Evolutionary conservation across 768 basidiomycete species (phyloP).

Genomic region (Fomitopsis pulvina): DNA sequence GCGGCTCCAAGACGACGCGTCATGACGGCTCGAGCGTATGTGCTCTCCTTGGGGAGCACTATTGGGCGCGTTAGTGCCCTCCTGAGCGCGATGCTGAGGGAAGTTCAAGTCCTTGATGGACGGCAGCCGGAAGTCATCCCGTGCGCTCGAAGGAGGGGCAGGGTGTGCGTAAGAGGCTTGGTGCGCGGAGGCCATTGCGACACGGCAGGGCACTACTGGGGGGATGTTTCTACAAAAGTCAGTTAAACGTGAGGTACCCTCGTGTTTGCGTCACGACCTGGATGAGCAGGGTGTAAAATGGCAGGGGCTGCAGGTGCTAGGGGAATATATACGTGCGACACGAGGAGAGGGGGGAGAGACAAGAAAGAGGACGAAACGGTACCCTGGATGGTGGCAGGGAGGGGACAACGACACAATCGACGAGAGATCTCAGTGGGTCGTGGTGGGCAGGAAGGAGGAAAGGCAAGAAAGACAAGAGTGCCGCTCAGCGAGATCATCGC

Average conservation of each 20-base stretch:
- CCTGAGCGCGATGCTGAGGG: slow-evolving; percentile 28
- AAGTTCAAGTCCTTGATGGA: slow-evolving; percentile 74
- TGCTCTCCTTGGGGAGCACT: slow-evolving; percentile 16
- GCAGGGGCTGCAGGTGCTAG: not conserved
- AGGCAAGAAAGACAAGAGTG: slow-evolving; percentile 16
- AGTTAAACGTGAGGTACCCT: not conserved
- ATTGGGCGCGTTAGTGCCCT: not conserved
- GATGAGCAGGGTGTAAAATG: not conserved
- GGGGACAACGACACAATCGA: slow-evolving; percentile 1
- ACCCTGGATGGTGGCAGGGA: not conserved
- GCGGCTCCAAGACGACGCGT: slow-evolving; percentile 19
- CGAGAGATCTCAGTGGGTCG: slow-evolving; percentile 9
- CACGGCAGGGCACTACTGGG: slow-evolving; percentile 26
- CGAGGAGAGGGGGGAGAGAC: not conserved
- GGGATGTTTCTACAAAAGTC: slow-evolving; percentile 25
- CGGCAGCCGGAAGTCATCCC: slow-evolving; percentile 50
- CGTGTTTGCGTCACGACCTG: not conserved
- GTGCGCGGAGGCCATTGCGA: slow-evolving; percentile 45
- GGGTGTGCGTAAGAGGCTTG: slow-evolving; percentile 30
- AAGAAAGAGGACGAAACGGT: not conserved
- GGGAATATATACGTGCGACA: not conserved
- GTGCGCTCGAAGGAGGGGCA: slow-evolving; percentile 30
- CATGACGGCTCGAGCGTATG: slow-evolving; percentile 28
- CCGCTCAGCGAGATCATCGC: slow-evolving; percentile 18
- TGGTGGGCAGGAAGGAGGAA: slow-evolving; percentile 13